These are phyloP conservation scores for Lophiotrema nucula DNA, from an alignment of 495 filamentous ascomycete genomes.

Conservation along the genomic window DNA sequence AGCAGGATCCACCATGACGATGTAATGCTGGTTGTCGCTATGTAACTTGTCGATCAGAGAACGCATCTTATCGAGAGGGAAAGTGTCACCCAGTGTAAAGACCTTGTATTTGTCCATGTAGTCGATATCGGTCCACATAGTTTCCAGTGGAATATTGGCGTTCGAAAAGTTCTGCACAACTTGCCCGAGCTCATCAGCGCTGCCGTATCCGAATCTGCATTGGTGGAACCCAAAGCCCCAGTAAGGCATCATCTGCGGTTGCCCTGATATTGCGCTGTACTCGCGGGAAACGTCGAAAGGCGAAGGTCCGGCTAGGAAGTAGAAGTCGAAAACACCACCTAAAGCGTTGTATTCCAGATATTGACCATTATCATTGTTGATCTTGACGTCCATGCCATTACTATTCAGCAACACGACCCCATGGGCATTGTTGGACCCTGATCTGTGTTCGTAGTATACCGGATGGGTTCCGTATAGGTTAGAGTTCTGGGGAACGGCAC, in stretches of 20 bases:
- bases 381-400: conserved; percentile 85
- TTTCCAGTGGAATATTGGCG: conserved; percentile 77
- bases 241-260: conserved; percentile 78
- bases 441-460: conserved; percentile 78
- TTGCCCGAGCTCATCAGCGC: conserved; percentile 75
- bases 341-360: conserved; percentile 84
- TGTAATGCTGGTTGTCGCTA: conserved; percentile 70
- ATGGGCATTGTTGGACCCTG: conserved; percentile 60
- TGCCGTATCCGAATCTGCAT: conserved; percentile 77
- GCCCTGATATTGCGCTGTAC: conserved; percentile 68
- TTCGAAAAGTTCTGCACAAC: conserved; percentile 75
- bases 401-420: conserved; percentile 81
- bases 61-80: conserved; percentile 65
- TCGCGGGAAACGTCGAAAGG: conserved; percentile 71
- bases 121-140: conserved; percentile 76
- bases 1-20: conserved; percentile 87
- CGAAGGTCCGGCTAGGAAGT: conserved; percentile 73
- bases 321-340: conserved; percentile 80
- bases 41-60: conserved; percentile 71
- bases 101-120: conserved; percentile 51
- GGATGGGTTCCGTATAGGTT: conserved; percentile 86
- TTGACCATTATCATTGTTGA: conserved; percentile 66
- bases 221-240: conserved; percentile 85
- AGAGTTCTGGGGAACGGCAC: conserved; percentile 60
- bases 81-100: conserved; percentile 75